Percentiles rank a stretch among this genome's conserved stretches.
phyloP scores from a whole-genome alignment of 176 grass and related monocot species.

The Zizania latifolia region DNA sequence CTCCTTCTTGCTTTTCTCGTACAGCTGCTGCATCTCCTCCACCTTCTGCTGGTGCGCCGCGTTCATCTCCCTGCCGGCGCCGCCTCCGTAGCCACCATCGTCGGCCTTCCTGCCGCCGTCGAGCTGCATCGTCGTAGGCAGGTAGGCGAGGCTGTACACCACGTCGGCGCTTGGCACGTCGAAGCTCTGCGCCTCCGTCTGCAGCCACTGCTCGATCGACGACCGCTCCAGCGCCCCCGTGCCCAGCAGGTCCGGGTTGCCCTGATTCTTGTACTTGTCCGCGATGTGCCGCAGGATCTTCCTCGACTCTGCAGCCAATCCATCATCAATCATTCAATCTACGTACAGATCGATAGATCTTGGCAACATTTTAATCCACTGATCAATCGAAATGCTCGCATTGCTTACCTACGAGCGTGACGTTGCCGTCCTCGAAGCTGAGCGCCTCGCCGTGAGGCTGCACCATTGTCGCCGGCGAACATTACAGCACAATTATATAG shows the following conservation, averaged over 20 bases:
- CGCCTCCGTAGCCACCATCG: background rate
- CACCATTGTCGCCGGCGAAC: background rate
- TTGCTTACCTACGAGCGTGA: slow-evolving; percentile 45
- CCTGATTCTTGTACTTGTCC: slow-evolving; percentile 54
- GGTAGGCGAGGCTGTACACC: slow-evolving; percentile 57
- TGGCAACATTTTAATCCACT: too few species aligned
- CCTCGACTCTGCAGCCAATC: slow-evolving; percentile 71
- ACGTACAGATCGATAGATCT: too few species aligned
- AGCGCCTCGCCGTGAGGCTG: slow-evolving; percentile 55
- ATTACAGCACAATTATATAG: too few species aligned
- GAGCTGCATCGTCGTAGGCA: slow-evolving; percentile 16
- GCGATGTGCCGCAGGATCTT: slow-evolving; percentile 72
- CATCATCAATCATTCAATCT: too few species aligned
- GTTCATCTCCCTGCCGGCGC: background rate
- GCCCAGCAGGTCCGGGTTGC: slow-evolving; percentile 56
- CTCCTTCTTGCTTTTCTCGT: slow-evolving; percentile 46
- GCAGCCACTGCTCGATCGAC: slow-evolving; percentile 87
- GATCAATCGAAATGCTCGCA: too few species aligned
- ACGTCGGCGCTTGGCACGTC: slow-evolving; percentile 62
- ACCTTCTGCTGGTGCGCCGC: slow-evolving; percentile 25
- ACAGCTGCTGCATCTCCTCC: slow-evolving; percentile 34
- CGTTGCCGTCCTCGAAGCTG: slow-evolving; percentile 45
- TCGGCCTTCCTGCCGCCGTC: background rate
- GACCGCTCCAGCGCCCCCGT: slow-evolving; percentile 62
- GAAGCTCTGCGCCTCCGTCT: slow-evolving; percentile 77